Base-by-base conservation (phyloP, 495 filamentous ascomycete genomes). In the Venustampulla echinocandica region DNA sequence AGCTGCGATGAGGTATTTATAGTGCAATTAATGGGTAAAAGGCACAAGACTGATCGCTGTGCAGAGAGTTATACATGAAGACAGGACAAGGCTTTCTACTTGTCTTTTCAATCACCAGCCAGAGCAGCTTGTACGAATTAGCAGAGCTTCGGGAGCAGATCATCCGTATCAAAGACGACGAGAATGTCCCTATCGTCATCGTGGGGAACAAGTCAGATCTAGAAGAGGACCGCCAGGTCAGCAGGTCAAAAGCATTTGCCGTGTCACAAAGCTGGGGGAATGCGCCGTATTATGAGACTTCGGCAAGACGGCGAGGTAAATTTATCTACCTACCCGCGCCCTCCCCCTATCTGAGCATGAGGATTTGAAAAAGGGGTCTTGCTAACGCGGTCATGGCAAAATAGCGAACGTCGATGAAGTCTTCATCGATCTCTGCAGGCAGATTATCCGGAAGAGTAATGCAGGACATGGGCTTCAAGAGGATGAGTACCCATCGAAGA, bases 141-240 rank as follows among this genome's bases (percentile, higher is more conserved):
- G 73, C 79, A 51, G 85, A 88, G 57, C 76, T 98, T 40, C 84
- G 89, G 39, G 92, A 97, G 58, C 89, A 96, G 66, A 97, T 98
- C 57, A 83, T 93, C 47, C 87, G 88, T 45, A 95, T 97, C 64
- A 98, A 97, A 68, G 89, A 95, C 61, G 87, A 95, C 63, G 82
- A 86, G 47, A 81, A 79, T 39, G 81, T 96, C 7, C 92, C 92
- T 21, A 81, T 98, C 46, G 92, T 98, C 20, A 90, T 98, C 36
- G 90, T 96, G 24, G 92, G 92, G 53, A 98, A 98, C 71, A 98
- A 98, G 64, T 87, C 84, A 22, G 92, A 98, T 58, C 78, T 98
- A 10, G 88, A 94, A 65, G 89, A 95, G 58, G 85, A 95, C 58
- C 82, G 92, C 25, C 77, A 76, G 14, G 88, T 98, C 21, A 81